Evolutionary conservation across 495 filamentous ascomycete genomes (phyloP).

Genomic region (Lichenothelia convexa): DNA sequence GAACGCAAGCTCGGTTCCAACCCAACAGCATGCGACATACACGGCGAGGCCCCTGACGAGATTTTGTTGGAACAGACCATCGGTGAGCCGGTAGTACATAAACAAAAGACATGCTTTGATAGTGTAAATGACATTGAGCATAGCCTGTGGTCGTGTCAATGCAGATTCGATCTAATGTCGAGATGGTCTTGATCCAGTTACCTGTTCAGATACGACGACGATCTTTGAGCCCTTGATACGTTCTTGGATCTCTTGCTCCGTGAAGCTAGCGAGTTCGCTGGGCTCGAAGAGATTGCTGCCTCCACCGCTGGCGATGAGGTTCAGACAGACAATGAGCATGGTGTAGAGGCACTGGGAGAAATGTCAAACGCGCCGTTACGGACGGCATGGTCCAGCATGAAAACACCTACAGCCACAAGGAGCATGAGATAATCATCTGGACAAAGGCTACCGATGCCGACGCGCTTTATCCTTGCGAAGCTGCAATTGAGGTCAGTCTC

Average conservation of each 20-base stretch:
- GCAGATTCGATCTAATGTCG: no score
- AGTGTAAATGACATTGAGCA: constrained; percentile 31
- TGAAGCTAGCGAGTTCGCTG: constrained; percentile 24
- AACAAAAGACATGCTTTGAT: constrained; percentile 37
- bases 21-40: constrained; percentile 13
- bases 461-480: constrained; percentile 28
- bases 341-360: constrained; percentile 27
- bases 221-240: constrained; percentile 34
- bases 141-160: constrained; percentile 18
- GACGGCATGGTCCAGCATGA: background rate
- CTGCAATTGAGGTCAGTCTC: constrained; percentile 11
- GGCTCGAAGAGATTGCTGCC: constrained; percentile 34
- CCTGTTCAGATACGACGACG: constrained; percentile 36
- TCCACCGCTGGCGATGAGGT: constrained; percentile 31
- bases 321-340: constrained; percentile 31
- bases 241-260: constrained; percentile 22
- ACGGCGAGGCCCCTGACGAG: constrained; percentile 8
- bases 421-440: constrained; percentile 36
- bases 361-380: background rate
- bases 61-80: constrained; percentile 3
- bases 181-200: no score
- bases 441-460: constrained; percentile 28
- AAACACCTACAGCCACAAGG: constrained; percentile 23
- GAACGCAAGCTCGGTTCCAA: constrained; percentile 14
- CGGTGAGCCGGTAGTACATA: constrained; percentile 32